Evolutionary conservation across 2,329 filamentous ascomycete genomes (phyloP).

Genomic region (Dendryphion nanum): DNA sequence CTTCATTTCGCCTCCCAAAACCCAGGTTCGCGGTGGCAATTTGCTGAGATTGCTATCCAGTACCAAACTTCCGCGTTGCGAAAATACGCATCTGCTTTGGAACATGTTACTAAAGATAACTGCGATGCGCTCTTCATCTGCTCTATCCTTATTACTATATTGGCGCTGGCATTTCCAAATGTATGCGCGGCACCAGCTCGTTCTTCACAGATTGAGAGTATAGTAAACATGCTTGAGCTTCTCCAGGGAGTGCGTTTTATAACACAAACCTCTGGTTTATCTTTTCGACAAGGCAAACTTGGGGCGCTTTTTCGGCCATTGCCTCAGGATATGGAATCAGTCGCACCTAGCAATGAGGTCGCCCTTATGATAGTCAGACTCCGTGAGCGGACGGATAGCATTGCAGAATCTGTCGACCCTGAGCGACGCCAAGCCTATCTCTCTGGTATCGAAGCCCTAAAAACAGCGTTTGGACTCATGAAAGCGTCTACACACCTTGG

Average conservation of each 20-base stretch:
- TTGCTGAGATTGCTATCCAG: constrained; percentile 7
- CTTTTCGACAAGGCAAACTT: constrained; percentile 1
- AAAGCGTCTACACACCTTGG: constrained; percentile 3
- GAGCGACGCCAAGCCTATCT: constrained; percentile 1
- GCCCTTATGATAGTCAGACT: constrained; percentile 1
- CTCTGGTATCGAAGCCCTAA: constrained; percentile 3
- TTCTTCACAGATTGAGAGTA: constrained; percentile 1
- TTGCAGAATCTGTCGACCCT: neutral
- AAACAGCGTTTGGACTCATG: constrained; percentile 1
- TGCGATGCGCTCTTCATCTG: constrained; percentile 7
- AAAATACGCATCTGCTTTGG: constrained; percentile 4
- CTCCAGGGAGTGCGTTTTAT: constrained; percentile 1
- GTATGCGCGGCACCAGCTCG: neutral
- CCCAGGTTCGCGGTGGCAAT: constrained; percentile 4
- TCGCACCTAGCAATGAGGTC: neutral
- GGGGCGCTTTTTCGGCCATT: constrained; percentile 1
- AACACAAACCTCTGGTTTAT: neutral
- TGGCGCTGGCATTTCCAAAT: constrained; percentile 8
- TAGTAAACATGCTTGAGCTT: constrained; percentile 4
- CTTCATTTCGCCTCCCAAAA: constrained; percentile 9
- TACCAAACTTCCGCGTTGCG: constrained; percentile 4
- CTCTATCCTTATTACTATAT: constrained; percentile 2
- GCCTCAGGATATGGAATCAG: neutral
- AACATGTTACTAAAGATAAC: constrained; percentile 5
- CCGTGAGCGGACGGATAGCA: constrained; percentile 2